Evolutionary conservation across 345 rosid species (phyloP), one percentile per base, ranked within the genome.

Genomic region (Mercurialis annua): DNA sequence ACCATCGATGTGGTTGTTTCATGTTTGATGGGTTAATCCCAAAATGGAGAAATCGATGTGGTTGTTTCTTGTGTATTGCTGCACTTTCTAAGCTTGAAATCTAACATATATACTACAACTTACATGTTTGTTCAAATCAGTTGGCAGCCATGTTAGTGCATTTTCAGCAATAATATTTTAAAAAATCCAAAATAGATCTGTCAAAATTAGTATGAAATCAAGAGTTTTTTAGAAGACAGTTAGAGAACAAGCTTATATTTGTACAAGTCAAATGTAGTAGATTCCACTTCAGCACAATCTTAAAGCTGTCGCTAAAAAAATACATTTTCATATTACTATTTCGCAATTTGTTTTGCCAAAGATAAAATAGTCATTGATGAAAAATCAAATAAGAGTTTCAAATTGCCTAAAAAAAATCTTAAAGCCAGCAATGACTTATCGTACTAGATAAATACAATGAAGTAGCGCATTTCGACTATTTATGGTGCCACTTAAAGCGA

Each of bases 141-240:
- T 14, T 42, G 31, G 9, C 47, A 27, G 44, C 40, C 65, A 48
- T 59, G 65, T 49, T 59, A 9, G 49, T 33, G 65, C 50, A 59
- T 26, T 34, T 34, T 18, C 38, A 69, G 52, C 11, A 49, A 2
- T 8, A 14, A n/a, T 59, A 3, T 8, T 3, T 44, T 20, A 62
- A 43, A 42, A 3, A 8, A 23, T 2, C 11, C 30, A 4, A 52
- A 23, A 20, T 53, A 14, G 8, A 27, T 2, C 12, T 31, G 24
- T 1, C 33, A 31, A 56, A 27, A 44, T 23, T 5, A 26, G 56
- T 2, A 20, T 9, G 31, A 61, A 60, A 18, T 23, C 4, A 9
- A 38, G 12, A 23, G 12, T 6, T 27, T 27, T 47, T 8, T 27
- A 44, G 7, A 21, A 38, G 16, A 46, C 43, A 40, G 17, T 36